Base-by-base conservation (phyloP, 1,284 basidiomycete species). In the Sanguinoderma infundibulare region DNA sequence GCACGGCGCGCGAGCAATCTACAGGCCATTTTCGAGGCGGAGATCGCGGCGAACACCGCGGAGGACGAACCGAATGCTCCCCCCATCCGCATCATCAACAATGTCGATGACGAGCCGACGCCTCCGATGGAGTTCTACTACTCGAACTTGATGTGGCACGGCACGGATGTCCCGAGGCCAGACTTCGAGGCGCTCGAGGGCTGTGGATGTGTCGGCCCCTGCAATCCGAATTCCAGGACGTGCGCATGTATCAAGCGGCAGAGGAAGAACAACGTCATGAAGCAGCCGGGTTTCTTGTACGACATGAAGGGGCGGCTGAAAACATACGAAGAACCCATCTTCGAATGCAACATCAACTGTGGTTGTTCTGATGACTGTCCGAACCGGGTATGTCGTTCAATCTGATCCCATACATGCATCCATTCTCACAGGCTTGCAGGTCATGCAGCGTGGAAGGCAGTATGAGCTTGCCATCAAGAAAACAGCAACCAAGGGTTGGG, bases 261-360 rank as follows among this genome's bases (percentile, higher is more conserved):
- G 69, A 72, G 77, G 44, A 60, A 77, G 39, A 85, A 79, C 24
- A 66, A 71, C 73, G 17, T 70, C 56, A 10, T n/a, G n/a, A n/a
- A 70, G 59, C 72, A 71, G 36, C 56, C 71, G 8, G 88, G 87
- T 1, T 95, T 94, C 70, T 76, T 84, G 17, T 95, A 94, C 70
- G 83, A 91, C 64, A 73, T 74, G 54, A 79, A 79, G 58, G 88
- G 89, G 10, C 74, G 75, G 26, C 69, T 94, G 36, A 85, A 82
- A 66, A 53, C 67, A 8, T 69, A 75, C 12, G 81, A 81, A 7
- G 84, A 84, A 56, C 89, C 94, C 0, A 88, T 96, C 36, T 94
- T 92, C 70, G 95, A 97, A 74, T 98, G 95, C 73, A 94, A 95
- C 69, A 86, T 85, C 46, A 78, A 87, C 15, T 98, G 95, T 73